A percentile compares a stretch with the other conserved stretches of the same genome.
phyloP scores from a whole-genome alignment of 2,329 filamentous ascomycete genomes.

The Fusarium pininemorale region DNA sequence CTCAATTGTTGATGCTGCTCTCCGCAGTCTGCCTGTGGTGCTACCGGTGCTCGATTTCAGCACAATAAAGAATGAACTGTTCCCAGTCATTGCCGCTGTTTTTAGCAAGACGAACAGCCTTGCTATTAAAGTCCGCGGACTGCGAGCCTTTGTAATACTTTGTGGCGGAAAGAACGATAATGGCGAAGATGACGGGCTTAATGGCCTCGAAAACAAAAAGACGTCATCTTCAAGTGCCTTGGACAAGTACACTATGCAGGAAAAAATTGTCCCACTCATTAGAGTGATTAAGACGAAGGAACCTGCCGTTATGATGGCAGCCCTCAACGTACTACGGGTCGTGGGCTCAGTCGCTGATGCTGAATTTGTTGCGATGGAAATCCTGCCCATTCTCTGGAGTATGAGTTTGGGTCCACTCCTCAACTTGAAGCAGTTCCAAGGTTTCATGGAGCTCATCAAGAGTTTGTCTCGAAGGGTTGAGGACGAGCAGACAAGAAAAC shows the following conservation, averaged over 20 bases:
- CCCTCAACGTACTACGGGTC: constrained; percentile 83
- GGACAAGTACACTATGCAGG: constrained; percentile 98
- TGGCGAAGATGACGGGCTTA: constrained; percentile 73
- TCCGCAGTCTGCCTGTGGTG: constrained; percentile 81
- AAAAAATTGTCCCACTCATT: constrained; percentile 91
- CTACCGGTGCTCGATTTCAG: constrained; percentile 92
- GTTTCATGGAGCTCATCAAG: constrained; percentile 91
- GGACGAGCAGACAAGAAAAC: constrained; percentile 85
- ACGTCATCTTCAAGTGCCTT: constrained; percentile 78
- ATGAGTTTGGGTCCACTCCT: constrained; percentile 92
- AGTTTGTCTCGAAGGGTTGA: constrained; percentile 82
- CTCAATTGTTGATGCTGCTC: constrained; percentile 84
- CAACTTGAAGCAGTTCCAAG: constrained; percentile 85
- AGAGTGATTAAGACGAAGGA: constrained; percentile 98
- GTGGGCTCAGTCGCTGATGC: constrained; percentile 84
- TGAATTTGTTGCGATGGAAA: constrained; percentile 91
- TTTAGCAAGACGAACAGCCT: constrained; percentile 94
- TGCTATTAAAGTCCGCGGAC: constrained; percentile 90
- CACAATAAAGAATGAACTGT: constrained; percentile 96
- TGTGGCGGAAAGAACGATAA: constrained; percentile 76
- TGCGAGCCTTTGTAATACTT: constrained; percentile 89
- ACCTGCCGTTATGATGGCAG: constrained; percentile 95
- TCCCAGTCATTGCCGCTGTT: constrained; percentile 88
- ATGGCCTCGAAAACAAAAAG: constrained; percentile 74
- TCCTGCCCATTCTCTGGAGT: constrained; percentile 88